Conservation (phyloP, 495 filamentous ascomycete species). For the Choiromyces venosus region DNA sequence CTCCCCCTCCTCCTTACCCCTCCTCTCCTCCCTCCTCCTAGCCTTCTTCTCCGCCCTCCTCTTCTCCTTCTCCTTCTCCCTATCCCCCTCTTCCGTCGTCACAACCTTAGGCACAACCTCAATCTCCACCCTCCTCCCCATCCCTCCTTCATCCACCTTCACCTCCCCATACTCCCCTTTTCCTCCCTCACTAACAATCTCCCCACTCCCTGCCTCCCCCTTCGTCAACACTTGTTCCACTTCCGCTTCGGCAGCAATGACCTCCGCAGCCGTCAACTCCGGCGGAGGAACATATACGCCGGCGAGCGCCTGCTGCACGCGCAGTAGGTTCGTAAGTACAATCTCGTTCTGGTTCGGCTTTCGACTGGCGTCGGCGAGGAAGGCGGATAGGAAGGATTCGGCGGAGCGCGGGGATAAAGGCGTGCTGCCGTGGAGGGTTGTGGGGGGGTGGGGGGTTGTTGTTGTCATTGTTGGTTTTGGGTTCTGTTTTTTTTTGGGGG, state of each 20-base stretch:
- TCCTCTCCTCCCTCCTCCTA: neutral
- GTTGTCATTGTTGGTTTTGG: no score
- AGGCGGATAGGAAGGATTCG: neutral
- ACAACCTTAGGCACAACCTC: neutral
- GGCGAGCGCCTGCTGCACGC: neutral
- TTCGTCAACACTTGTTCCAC: neutral
- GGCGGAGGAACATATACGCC: neutral
- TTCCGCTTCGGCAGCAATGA: neutral
- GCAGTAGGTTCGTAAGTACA: neutral
- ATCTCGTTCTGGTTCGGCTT: slow-evolving; percentile 1
- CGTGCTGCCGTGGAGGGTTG: neutral
- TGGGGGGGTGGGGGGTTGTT: neutral
- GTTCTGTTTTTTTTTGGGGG: no score
- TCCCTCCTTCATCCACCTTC: neutral
- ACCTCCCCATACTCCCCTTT: neutral
- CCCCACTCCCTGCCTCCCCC: neutral
- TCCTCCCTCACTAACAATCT: neutral
- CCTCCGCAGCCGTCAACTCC: neutral
- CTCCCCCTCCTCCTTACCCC: neutral
- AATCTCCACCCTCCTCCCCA: neutral
- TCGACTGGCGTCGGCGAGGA: neutral
- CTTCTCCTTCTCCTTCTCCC: neutral
- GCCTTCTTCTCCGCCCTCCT: neutral
- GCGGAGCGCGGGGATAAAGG: neutral
- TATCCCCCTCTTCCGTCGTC: neutral